These are phyloP conservation scores for Clarireedia homoeocarpa DNA, from an alignment of 2,329 filamentous ascomycete genomes.

Conservation along the genomic window DNA sequence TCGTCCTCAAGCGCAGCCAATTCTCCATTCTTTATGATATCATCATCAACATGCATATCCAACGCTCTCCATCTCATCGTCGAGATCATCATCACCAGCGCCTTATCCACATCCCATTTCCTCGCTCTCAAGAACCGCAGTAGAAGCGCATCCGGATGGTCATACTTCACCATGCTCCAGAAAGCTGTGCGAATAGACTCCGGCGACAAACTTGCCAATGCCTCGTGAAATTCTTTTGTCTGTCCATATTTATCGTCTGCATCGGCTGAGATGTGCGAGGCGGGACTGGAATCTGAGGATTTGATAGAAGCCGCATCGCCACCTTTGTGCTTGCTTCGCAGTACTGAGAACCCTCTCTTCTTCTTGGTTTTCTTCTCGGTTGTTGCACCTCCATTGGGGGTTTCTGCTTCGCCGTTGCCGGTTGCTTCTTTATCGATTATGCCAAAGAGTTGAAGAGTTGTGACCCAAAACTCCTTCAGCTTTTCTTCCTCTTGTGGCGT, in stretches of 20 bases:
- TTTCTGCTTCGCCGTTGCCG: constrained; percentile 15
- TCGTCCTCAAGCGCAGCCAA: constrained; percentile 54
- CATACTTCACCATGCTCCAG: constrained; percentile 93
- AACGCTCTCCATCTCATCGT: constrained; percentile 85
- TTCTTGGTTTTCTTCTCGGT: constrained; percentile 58
- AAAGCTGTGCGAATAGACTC: constrained; percentile 74
- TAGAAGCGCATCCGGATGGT: constrained; percentile 80
- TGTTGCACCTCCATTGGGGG: constrained; percentile 17
- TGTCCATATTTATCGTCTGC: constrained; percentile 88
- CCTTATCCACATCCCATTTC: constrained; percentile 93
- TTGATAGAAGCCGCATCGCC: constrained; percentile 38
- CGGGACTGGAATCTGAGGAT: constrained; percentile 20
- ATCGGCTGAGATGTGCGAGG: constrained; percentile 23
- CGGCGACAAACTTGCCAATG: constrained; percentile 66
- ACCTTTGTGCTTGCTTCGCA: constrained; percentile 53
- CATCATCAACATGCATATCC: constrained; percentile 82
- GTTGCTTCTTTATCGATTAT: constrained; percentile 37
- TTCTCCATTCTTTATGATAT: constrained; percentile 76
- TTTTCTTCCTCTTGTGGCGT: constrained; percentile 86
- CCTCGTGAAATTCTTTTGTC: constrained; percentile 76
- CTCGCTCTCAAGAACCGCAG: constrained; percentile 80
- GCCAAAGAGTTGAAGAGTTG: constrained; percentile 69
- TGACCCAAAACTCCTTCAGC: constrained; percentile 77
- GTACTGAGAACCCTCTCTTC: constrained; percentile 58
- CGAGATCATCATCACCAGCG: constrained; percentile 86